Base-by-base conservation (phyloP, 208 protist genomes). In the Leishmania amazonensis region DNA sequence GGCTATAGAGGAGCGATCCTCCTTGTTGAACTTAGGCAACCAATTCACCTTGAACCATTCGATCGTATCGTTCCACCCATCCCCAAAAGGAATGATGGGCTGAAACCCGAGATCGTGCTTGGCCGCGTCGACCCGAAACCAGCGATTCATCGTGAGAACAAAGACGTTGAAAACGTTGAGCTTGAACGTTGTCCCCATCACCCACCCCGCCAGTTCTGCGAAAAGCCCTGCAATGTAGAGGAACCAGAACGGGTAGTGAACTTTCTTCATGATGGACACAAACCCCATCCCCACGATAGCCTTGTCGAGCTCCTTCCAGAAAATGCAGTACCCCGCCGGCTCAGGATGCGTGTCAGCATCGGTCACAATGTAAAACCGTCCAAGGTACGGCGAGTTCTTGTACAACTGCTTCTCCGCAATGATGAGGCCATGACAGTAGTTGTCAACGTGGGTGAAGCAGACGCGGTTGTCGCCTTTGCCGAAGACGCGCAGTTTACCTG, bases 311-410 rank as follows among this genome's bases (percentile, higher is more conserved):
- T 96, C 91, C 72, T 94, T 93, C 96, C 96, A 99, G 80, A 98
- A 98, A 53, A 97, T 89, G 84, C 93, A 97, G 84, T 98, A 97
- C 15, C 88, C 94, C 17, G 89, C 91, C 31, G 93, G 93, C 75
- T 97, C 91, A 1, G 95, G 96, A 82, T 99, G 95, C 13, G 95
- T 99, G 71, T 90, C 86, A 5, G 94, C 98, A 74, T 99, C 98
- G 0, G 98, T 99, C 53, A 97, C 93, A 85, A 99, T 98, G 87
- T 99, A 99, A 81, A 99, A 99, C 76, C 98, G 98, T 9, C 97
- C 97, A 38, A 98, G 85, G 17, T 97, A 95, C 0, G 94, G 94
- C 15, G 93, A 98, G 47, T 91, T 95, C 71, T 94, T 93, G 89
- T 92, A 98, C 15, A 99, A 86, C 73, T 96, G 90, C 57, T 89